Evolutionary conservation across 306 rosid genomes (phyloP), one percentile per base, ranked within the genome.

Genomic region (Prunus fruticosa): DNA sequence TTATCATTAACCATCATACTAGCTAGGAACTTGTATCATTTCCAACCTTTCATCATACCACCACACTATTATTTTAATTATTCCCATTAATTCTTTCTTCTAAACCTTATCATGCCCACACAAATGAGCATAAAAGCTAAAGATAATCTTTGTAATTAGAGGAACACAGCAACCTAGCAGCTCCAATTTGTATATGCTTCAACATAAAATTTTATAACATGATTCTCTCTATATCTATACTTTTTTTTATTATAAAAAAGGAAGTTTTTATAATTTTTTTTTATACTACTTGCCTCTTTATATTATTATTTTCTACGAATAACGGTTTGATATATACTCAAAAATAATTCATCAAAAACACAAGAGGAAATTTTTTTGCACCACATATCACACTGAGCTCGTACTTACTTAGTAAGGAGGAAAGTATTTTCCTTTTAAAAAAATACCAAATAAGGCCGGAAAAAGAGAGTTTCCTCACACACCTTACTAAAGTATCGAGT

Each of bases 1-100:
- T 62, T 74, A 82, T 78, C 80, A 78, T 71, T 75, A 79, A 66
- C 64, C 76, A 79, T 83, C 78, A 79, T 66, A 57, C 61, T 66
- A 3, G 56, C 52, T 58, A 71, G 78, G 76, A 57, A 67, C 74
- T 79, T 60, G 79, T 49, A 72, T 79, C 73, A 76, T 81, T 72
- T 67, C 73, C 79, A 52, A 60, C 64, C 76, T 62, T 47, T 64
- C 75, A 64, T 80, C 68, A 80, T 74, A 69, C 56, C 50, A 19
- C 69, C 78, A 38, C 78, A 61, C 78, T 62, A 38, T 38, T 74
- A 19, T 62, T 74, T 74, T 74, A 61, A 46, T 61, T 61, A 46
- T 61, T 10, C 53, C 12, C 69, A 11, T 74, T 27, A 46, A 74
- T 61, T 19, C 6, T 8, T 65, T 25, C 77, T 27, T 32, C 30